phyloP scores from a whole-genome alignment of 371 early-diverging fungal species.

The Apophysomyces trapeziformis region DNA sequence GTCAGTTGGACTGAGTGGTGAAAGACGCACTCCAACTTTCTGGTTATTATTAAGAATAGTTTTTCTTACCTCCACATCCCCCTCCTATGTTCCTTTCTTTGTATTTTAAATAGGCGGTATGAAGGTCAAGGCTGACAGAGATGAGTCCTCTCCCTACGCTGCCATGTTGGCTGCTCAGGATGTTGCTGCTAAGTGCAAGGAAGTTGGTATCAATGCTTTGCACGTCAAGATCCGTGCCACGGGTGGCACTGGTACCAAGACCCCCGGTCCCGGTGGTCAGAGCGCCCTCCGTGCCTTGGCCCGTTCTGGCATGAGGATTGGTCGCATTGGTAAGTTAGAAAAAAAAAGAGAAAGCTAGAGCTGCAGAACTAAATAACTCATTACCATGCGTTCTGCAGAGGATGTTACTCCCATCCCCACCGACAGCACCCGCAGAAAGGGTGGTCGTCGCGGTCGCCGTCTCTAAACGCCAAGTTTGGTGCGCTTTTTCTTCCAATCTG shows the following conservation, averaged over 20 bases:
- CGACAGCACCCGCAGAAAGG: conserved; percentile 99
- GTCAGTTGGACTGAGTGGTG: conserved; percentile 23
- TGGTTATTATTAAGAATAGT: conserved; percentile 7
- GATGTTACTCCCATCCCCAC: conserved; percentile 99
- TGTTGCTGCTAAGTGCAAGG: conserved; percentile 98
- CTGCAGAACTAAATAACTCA: background rate
- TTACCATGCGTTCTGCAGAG: conserved; percentile 54
- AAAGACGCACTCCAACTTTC: conserved; percentile 19
- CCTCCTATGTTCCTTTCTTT: conserved; percentile 23
- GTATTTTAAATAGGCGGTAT: conserved; percentile 86
- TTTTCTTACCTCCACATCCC: conserved; percentile 19
- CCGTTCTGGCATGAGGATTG: conserved; percentile 98
- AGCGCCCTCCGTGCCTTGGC: conserved; percentile 99
- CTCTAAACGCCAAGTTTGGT: conserved; percentile 64
- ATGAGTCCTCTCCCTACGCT: conserved; percentile 99
- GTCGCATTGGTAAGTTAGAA: conserved; percentile 81
- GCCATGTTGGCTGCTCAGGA: conserved; percentile 99
- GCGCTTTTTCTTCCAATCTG: too few species aligned
- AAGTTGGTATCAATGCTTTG: conserved; percentile 98
- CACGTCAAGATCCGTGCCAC: conserved; percentile 99
- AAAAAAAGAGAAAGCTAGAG: background rate
- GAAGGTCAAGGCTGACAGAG: conserved; percentile 99
- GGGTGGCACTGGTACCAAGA: conserved; percentile 99
- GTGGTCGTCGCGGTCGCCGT: conserved; percentile 99
- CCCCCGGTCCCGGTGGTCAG: conserved; percentile 99